Evolutionary conservation across 805 yeast genomes (phyloP), one percentile per base, ranked within the genome.

Genomic region (Spathaspora passalidarum): DNA sequence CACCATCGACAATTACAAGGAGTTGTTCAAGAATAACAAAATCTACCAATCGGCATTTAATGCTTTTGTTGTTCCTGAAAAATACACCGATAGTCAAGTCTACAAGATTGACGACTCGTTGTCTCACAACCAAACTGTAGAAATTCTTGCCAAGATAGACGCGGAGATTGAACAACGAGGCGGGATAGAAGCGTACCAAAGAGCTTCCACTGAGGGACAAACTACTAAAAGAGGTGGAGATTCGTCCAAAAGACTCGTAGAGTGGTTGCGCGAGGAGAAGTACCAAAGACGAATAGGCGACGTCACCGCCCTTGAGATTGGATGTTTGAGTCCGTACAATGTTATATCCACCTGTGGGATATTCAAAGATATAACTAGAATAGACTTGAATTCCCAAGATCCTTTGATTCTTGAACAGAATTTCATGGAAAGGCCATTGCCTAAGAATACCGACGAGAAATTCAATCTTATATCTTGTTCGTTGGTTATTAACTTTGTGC

Each of bases 131-230:
- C 53, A 61, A 7, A 48, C 67, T 13, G 56, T 65, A 2, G 41
- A 43, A 1, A 55, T 60, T 4, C 61, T 86, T 10, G 84, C 79
- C 0, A 72, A 71, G 42, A 78, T 90, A 5, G 84, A 82, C 50
- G 75, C 70, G 2, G 90, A 87, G 56, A 75, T 86, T 3, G 69
- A 69, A 7, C 73, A 68, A 36, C 69, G 82, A 37, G 97, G 97
- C 0, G 97, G 97, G 0, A 61, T 92, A 1, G 75, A 80, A 42
- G 78, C 79, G 9, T 92, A 92, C 61, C 99, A 92, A 58, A 64
- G 74, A 17, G 98, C 98, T 0, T 88, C 96, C 1, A 78, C 86
- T 1, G 80, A 81, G 42, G 99, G 99, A 0, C 99, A 92, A 56
- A 79, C 80, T 47, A 60, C 64, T 0, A 74, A 75, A 40, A 63